Evolutionary conservation across 257 asterid species (phyloP), one percentile per base, ranked within the genome.

Genomic region (Craterostigma plantagineum): DNA sequence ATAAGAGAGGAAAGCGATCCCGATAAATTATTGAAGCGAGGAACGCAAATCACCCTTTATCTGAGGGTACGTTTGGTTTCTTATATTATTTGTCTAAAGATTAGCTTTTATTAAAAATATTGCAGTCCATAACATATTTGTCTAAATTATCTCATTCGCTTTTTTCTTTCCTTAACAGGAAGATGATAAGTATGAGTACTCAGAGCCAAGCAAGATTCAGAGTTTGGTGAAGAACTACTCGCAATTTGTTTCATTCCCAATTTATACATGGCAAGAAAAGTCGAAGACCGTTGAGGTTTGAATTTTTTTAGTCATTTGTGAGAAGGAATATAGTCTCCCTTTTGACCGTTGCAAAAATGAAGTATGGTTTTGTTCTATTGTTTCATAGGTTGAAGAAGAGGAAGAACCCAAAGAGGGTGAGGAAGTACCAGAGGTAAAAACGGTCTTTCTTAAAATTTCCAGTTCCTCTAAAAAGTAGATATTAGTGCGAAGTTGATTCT

Each of bases 341-440:
- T 23, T 23, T 6, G 30, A 23, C 6, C 30, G 6, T 23, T 23
- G 30, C 30, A 23, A 23, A 23, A 23, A 2, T 23, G 6, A 23
- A 23, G n/a, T n/a, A n/a, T n/a, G n/a, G n/a, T n/a, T n/a, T n/a
- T n/a, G n/a, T n/a, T 23, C 2, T 23, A 23, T 23, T 23, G 30
- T 23, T 35, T 50, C 53, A 48, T 71, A 90, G 99, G 99, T 90
- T 52, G 99, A 90, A 59, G 99, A 79, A 56, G 96, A 79, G 72
- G 94, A 77, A 49, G 90, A 67, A 50, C 81, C 86, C 16, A 90
- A 90, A 56, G 99, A 90, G 61, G 99, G 94, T 45, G 96, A 90
- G 64, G 92, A 79, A 69, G 43, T 56, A 38, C 62, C 79, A 1
- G 95, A 90, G 82, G 99, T 90, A 65, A 57, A 23, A 23, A 23